These are phyloP conservation scores for Diplodia seriata DNA, from an alignment of 2,329 filamentous ascomycete genomes.

Conservation along the genomic window DNA sequence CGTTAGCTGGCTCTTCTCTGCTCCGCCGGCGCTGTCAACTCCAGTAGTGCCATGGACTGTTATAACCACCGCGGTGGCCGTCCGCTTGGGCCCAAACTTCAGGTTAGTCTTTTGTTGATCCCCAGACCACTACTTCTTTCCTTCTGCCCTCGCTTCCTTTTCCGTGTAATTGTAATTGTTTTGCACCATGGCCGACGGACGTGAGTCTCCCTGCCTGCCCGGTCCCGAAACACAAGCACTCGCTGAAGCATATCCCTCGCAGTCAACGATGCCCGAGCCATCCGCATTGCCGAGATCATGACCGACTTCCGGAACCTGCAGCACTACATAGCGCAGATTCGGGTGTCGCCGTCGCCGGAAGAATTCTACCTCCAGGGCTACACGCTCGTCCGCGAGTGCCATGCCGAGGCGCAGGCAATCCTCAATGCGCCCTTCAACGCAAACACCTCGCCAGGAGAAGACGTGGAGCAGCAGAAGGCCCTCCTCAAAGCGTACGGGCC, in stretches of 20 bases:
- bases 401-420: conserved; percentile 61
- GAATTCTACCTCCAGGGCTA: conserved; percentile 67
- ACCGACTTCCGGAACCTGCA: conserved; percentile 68
- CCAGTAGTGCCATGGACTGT: conserved; percentile 21
- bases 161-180: conserved; percentile 22
- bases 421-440: conserved; percentile 61
- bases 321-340: conserved; percentile 63
- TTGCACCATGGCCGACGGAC: conserved; percentile 62
- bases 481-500: conserved; percentile 61
- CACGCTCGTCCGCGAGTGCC: conserved; percentile 62
- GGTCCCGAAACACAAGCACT: too few species aligned
- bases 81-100: neutral
- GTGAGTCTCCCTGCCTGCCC: conserved; percentile 51
- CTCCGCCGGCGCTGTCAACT: neutral
- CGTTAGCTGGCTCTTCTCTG: conserved; percentile 14
- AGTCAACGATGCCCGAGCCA: conserved; percentile 70
- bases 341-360: conserved; percentile 58
- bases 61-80: conserved; percentile 20
- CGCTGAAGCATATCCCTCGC: conserved; percentile 19
- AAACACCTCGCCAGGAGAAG: conserved; percentile 50
- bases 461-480: conserved; percentile 62
- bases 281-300: conserved; percentile 69
- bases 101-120: conserved; percentile 28
- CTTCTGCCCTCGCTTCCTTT: conserved; percentile 2
- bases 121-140: neutral